Evolutionary conservation across 768 basidiomycete genomes (phyloP).

Genomic region (Suillus brevipes): DNA sequence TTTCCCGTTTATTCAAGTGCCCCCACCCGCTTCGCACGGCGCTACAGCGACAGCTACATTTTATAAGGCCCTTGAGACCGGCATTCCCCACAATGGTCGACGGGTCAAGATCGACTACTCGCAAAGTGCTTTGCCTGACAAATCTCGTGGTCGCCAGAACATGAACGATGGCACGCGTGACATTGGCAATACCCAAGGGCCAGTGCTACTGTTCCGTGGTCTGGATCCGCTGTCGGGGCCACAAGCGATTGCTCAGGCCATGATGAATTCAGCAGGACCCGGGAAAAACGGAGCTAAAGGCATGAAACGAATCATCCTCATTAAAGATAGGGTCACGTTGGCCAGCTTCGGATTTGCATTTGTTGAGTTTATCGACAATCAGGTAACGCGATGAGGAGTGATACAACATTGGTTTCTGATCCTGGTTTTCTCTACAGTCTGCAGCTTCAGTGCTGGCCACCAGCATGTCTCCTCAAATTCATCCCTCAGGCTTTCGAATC

Average conservation of each 20-base stretch:
- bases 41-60: slow-evolving; percentile 71
- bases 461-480: slow-evolving; percentile 83
- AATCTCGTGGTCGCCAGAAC: slow-evolving; percentile 59
- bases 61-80: slow-evolving; percentile 73
- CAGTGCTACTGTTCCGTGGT: slow-evolving; percentile 87
- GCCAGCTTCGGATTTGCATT: slow-evolving; percentile 94
- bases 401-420: slow-evolving; percentile 3
- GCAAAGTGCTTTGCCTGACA: slow-evolving; percentile 75
- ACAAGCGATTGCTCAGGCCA: slow-evolving; percentile 82
- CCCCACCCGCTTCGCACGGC: slow-evolving; percentile 87
- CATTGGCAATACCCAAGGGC: slow-evolving; percentile 82
- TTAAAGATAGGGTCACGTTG: slow-evolving; percentile 86
- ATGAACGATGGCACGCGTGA: slow-evolving; percentile 94
- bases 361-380: slow-evolving; percentile 84
- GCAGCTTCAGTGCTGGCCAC: slow-evolving; percentile 80
- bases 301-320: slow-evolving; percentile 83
- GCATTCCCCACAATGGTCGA: slow-evolving; percentile 72
- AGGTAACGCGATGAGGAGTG: slow-evolving; percentile 46
- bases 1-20: slow-evolving; percentile 89
- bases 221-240: slow-evolving; percentile 86
- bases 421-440: slow-evolving; percentile 48
- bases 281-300: slow-evolving; percentile 79
- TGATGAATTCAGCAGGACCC: slow-evolving; percentile 79
- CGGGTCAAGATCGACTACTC: slow-evolving; percentile 96
- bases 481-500: slow-evolving; percentile 93